Conservation (phyloP, 768 basidiomycete genomes). For the Mycena pura region DNA sequence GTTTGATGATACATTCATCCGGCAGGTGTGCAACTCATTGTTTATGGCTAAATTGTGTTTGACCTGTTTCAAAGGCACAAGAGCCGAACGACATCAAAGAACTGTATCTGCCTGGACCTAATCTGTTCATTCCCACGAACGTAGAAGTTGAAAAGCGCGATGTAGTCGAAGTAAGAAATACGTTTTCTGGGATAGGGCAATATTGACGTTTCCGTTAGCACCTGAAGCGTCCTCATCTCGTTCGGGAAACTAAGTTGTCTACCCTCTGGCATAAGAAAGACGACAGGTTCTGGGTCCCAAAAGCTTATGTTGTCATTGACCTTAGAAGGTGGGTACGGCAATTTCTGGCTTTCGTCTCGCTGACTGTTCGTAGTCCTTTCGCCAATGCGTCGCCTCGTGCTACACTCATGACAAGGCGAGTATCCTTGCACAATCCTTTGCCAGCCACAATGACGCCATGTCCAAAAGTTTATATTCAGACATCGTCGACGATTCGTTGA, state of each 20-base stretch:
- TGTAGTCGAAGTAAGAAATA: conserved; percentile 60
- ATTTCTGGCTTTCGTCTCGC: not conserved
- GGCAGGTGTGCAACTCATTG: conserved; percentile 45
- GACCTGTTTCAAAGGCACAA: conserved; percentile 55
- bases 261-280: conserved; percentile 97
- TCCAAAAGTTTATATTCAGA: conserved; percentile 75
- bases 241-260: conserved; percentile 73
- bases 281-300: conserved; percentile 95
- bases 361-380: conserved; percentile 50
- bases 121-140: conserved; percentile 90
- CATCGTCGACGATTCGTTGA: conserved; percentile 86
- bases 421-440: not conserved
- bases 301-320: conserved; percentile 78
- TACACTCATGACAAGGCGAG: conserved; percentile 75
- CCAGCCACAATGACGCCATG: conserved; percentile 2
- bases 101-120: conserved; percentile 81
- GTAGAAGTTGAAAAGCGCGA: conserved; percentile 83
- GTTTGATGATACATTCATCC: conserved; percentile 68
- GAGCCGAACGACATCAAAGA: conserved; percentile 68
- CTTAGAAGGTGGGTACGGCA: conserved; percentile 66
- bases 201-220: conserved; percentile 55
- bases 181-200: not conserved
- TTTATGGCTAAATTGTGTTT: not conserved
- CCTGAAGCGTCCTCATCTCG: conserved; percentile 72
- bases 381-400: conserved; percentile 70